A percentile compares a stretch with the other conserved stretches of the same genome.
Evolutionary conservation across 2,329 filamentous ascomycete species (phyloP).

Genomic region (Colletotrichum sp.): DNA sequence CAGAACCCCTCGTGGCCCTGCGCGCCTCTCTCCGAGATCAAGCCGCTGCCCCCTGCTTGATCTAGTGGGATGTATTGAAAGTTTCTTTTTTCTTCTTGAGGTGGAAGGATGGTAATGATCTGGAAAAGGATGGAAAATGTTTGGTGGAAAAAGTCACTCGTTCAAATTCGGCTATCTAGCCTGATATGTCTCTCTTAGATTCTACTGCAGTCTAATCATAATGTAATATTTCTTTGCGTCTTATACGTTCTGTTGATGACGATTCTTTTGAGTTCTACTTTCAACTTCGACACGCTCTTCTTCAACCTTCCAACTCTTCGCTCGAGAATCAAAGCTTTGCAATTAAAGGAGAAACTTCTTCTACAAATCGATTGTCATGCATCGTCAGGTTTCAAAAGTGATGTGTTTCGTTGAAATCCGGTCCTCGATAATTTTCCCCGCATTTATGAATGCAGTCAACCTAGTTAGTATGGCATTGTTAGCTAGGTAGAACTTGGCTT

Average conservation of each 20-base stretch:
- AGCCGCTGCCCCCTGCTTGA: background rate
- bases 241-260: accelerated
- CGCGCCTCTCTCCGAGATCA: background rate
- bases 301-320: background rate
- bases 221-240: background rate
- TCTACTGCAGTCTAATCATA: background rate
- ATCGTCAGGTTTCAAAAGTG: background rate
- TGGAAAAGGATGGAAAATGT: background rate
- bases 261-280: accelerated
- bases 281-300: accelerated
- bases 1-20: background rate
- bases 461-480: accelerated
- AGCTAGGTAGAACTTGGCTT: accelerated
- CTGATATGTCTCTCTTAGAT: background rate
- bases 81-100: background rate
- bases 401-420: background rate
- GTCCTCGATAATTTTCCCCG: accelerated
- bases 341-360: accelerated
- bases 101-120: background rate
- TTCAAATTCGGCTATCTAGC: background rate
- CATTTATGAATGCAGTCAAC: background rate
- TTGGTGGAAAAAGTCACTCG: background rate
- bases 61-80: accelerated
- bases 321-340: background rate
- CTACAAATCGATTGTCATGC: too few species aligned